phyloP scores from a whole-genome alignment of 768 basidiomycete species.

The Phallus indusiatus region DNA sequence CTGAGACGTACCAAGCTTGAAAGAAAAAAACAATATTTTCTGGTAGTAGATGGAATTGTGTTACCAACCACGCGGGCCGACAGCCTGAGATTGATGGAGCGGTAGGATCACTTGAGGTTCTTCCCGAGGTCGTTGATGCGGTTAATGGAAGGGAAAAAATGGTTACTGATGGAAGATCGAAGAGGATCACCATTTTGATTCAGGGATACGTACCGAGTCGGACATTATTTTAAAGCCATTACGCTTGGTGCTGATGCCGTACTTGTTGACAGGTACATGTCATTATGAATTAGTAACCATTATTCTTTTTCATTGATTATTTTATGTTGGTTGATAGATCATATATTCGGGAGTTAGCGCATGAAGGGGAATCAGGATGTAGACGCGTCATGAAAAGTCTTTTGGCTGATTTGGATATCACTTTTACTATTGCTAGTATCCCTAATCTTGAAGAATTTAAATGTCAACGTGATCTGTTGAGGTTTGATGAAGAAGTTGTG shows the following conservation, averaged over 20 bases:
- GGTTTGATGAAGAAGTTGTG: conserved; percentile 23
- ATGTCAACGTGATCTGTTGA: conserved; percentile 14
- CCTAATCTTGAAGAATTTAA: conserved; percentile 10
- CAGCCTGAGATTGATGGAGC: conserved; percentile 55
- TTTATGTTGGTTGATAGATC: conserved; percentile 11
- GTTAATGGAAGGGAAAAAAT: conserved; percentile 35
- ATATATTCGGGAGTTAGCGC: conserved; percentile 43
- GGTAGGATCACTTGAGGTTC: conserved; percentile 38
- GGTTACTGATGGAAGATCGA: background rate
- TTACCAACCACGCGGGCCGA: conserved; percentile 45
- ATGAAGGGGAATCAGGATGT: conserved; percentile 43
- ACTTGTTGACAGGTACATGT: conserved; percentile 29
- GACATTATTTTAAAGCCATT: conserved; percentile 50
- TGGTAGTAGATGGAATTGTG: conserved; percentile 45
- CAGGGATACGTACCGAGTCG: conserved; percentile 41
- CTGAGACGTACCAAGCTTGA: conserved; percentile 15
- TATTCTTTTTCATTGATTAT: background rate
- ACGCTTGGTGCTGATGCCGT: conserved; percentile 47
- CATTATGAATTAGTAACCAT: background rate
- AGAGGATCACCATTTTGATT: conserved; percentile 41
- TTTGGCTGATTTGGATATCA: conserved; percentile 36
- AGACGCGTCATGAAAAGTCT: conserved; percentile 44
- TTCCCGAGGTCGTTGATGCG: conserved; percentile 40
- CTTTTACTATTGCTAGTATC: conserved; percentile 35
- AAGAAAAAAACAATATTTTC: background rate